Evolutionary conservation across 352 stramenopile genomes (phyloP), one percentile per base, ranked within the genome.

Genomic region (Globisporangium abappressorium): DNA sequence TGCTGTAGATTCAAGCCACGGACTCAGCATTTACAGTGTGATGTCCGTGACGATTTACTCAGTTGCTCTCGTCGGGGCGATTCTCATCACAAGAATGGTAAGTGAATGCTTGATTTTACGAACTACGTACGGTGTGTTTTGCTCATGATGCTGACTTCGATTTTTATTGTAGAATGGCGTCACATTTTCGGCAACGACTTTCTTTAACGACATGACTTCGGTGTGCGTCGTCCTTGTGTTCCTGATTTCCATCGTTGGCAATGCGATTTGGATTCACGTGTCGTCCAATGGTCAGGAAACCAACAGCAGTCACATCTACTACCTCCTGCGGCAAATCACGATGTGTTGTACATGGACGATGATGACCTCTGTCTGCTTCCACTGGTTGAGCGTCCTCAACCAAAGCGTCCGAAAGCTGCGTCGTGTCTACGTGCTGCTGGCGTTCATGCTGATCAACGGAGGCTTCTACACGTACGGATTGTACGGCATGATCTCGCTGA

Each of bases 191-290:
- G 75, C 72, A 30, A 55, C 68, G 34, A 89, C 87, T 15, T 93
- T 95, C 69, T 95, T 91, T 72, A 95, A 92, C 68, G 85, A 95
- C 60, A 91, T 93, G 82, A 92, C 87, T 12, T 92, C 86, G 2
- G 68, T 93, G 9, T 90, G 76, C 9, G 76, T 95, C 49, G 75
- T 94, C 51, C 81, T 93, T 51, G 74, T 92, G 26, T 92, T 93
- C 55, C 30, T 89, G 33, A 61, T 93, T 34, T 78, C 76, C 11
- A 93, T 95, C 59, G 73, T 93, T 57, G 85, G 71, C 28, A 94
- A 94, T 59, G 73, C 87, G 8, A 90, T 94, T 64, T 94, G 87
- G 87, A 92, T 93, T 63, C 79, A 88, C 49, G 78, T 92, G 24
- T 87, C 85, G 12, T 80, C 79, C 18, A 78, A 89, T 30, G 74